Conservation (phyloP, 805 yeast species). For the Wickerhamomyces xylosicus region DNA sequence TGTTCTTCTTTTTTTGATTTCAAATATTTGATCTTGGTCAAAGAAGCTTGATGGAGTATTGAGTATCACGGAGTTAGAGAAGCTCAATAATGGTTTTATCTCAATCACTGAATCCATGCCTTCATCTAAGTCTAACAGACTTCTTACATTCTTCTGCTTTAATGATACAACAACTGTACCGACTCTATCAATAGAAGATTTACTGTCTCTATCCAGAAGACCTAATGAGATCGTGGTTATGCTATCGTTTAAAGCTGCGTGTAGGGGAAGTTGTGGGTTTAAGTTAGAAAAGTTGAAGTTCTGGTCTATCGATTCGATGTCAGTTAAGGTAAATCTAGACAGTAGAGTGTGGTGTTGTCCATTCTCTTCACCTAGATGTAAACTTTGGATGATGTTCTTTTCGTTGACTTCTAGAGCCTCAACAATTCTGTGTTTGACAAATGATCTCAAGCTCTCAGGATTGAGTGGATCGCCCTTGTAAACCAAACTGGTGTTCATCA, state of each 20-base stretch:
- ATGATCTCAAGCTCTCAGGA: constrained; percentile 5
- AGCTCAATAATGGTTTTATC: constrained; percentile 5
- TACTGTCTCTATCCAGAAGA: constrained; percentile 7
- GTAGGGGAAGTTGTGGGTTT: no score
- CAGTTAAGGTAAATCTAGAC: constrained; percentile 7
- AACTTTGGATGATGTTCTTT: constrained; percentile 3
- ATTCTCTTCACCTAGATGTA: constrained; percentile 3
- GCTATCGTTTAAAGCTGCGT: constrained; percentile 8
- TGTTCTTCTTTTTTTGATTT: not conserved
- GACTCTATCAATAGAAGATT: constrained; percentile 3
- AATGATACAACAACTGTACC: constrained; percentile 11
- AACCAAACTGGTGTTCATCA: constrained; percentile 9
- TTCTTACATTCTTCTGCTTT: constrained; percentile 5
- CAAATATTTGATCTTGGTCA: not conserved
- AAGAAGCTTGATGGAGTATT: constrained; percentile 2
- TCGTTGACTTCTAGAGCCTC: constrained; percentile 14
- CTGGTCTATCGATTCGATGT: constrained; percentile 12
- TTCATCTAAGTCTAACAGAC: constrained; percentile 3
- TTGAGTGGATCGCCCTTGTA: constrained; percentile 11
- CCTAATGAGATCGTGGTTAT: constrained; percentile 14
- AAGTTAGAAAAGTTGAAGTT: constrained; percentile 7
- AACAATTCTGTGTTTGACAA: constrained; percentile 8
- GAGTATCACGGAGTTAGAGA: constrained; percentile 6
- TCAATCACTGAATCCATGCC: constrained; percentile 8
- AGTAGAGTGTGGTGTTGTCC: constrained; percentile 4